Evolutionary conservation across 177 flowering plant genomes (phyloP).

Genomic region (Vitis hybrid): DNA sequence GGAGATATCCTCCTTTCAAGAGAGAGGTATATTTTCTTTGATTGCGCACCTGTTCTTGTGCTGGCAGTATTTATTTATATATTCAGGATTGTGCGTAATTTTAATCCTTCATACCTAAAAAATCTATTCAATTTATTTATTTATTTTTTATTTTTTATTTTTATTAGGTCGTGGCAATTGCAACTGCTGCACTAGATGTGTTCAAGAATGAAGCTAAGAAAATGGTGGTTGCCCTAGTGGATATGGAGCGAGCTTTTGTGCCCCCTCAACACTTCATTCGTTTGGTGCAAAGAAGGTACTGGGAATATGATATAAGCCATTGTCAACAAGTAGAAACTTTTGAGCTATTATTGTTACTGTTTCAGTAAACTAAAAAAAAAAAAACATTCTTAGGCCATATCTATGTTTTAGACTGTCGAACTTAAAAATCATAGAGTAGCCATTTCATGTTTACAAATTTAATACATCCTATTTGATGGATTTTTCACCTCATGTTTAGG

Average conservation of each 20-base stretch:
- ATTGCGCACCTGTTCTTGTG: background rate
- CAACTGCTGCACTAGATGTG: constrained; percentile 77
- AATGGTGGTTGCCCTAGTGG: constrained; percentile 96
- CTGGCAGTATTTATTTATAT: background rate
- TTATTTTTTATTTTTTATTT: background rate
- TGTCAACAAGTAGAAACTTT: background rate
- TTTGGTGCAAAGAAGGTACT: constrained; percentile 88
- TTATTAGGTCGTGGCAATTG: constrained; percentile 76
- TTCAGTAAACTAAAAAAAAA: too few species aligned
- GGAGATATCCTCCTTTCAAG: constrained; percentile 95
- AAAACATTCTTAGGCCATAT: too few species aligned
- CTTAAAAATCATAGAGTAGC: too few species aligned
- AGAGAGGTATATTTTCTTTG: constrained; percentile 61
- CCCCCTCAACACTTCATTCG: constrained; percentile 99
- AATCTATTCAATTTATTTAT: background rate
- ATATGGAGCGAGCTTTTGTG: constrained; percentile 97
- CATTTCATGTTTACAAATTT: too few species aligned
- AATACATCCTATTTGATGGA: too few species aligned
- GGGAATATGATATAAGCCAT: background rate
- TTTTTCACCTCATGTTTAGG: too few species aligned
- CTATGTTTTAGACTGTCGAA: too few species aligned
- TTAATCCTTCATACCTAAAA: background rate
- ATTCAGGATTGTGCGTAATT: background rate
- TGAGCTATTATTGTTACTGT: background rate
- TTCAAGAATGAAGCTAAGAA: constrained; percentile 87